Percentiles rank a stretch among this genome's conserved stretches.
These are phyloP conservation scores for Solanum chmielewskii DNA, from an alignment of 257 asterid genomes.

Conservation along the genomic window DNA sequence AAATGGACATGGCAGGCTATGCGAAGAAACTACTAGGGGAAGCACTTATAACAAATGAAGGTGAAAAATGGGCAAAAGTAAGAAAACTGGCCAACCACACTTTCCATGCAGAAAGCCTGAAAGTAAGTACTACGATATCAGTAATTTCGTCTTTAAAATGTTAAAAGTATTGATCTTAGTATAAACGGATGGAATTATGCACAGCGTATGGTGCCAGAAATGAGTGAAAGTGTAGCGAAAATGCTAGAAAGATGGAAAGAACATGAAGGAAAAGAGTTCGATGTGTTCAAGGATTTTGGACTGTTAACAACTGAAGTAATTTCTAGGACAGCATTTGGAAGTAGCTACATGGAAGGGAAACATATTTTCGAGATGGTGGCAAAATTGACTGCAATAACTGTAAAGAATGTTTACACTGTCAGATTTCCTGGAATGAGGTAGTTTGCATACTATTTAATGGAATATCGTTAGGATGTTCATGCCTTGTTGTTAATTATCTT, in stretches of 20 bases:
- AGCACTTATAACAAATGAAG: slow-evolving; percentile 52
- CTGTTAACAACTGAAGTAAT: slow-evolving; percentile 45
- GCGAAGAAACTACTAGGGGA: slow-evolving; percentile 64
- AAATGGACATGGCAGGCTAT: slow-evolving; percentile 50
- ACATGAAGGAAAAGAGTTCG: slow-evolving; percentile 37
- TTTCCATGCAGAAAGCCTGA: slow-evolving; percentile 51
- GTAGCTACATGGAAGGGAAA: slow-evolving; percentile 59
- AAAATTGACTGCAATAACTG: slow-evolving; percentile 26
- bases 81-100: slow-evolving; percentile 49
- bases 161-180: not conserved
- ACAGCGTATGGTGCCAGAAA: slow-evolving; percentile 43
- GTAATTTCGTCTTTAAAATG: not conserved
- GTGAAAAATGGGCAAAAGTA: slow-evolving; percentile 54
- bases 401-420: slow-evolving; percentile 30
- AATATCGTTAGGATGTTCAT: not conserved
- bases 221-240: slow-evolving; percentile 32
- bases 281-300: slow-evolving; percentile 50
- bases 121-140: slow-evolving; percentile 15
- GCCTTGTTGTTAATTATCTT: not conserved
- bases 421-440: slow-evolving; percentile 43
- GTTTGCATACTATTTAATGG: not conserved
- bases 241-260: slow-evolving; percentile 54
- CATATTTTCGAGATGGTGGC: slow-evolving; percentile 46
- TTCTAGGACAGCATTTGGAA: slow-evolving; percentile 68
- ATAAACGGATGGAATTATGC: not conserved